Evolutionary conservation across 2,329 filamentous ascomycete species (phyloP).

Genomic region (Aureobasidium lini): DNA sequence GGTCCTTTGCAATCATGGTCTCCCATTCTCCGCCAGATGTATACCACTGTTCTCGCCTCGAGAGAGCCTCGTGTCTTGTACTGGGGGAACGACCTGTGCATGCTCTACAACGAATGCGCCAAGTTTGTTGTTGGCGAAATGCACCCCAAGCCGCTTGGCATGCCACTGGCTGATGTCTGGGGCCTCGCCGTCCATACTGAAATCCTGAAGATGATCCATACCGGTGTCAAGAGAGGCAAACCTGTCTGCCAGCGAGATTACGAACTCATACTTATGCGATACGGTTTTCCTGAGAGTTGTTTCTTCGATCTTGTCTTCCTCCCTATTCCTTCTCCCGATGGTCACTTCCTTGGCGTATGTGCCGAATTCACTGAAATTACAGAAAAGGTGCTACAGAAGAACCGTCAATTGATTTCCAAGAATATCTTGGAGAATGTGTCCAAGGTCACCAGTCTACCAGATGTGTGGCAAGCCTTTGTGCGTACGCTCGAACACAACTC

Average conservation of each 20-base stretch:
- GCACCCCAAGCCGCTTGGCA: neutral
- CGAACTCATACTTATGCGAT: neutral
- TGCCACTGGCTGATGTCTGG: constrained; percentile 15
- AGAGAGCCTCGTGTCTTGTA: constrained; percentile 7
- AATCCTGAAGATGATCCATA: constrained; percentile 4
- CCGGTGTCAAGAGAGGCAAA: neutral
- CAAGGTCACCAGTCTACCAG: neutral
- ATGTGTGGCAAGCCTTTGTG: neutral
- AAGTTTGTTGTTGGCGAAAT: neutral
- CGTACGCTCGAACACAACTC: neutral
- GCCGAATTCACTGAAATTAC: constrained; percentile 13
- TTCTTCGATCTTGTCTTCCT: constrained; percentile 24
- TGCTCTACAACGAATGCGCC: neutral
- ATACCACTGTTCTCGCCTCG: neutral
- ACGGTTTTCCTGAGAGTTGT: constrained; percentile 24
- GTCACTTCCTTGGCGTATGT: constrained; percentile 8
- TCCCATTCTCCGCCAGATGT: neutral
- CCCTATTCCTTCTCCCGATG: constrained; percentile 20
- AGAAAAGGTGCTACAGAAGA: neutral
- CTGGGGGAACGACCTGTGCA: neutral
- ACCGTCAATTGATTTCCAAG: neutral
- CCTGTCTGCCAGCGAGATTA: neutral
- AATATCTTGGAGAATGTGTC: neutral
- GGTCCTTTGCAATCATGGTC: neutral
- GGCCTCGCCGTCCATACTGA: neutral